Evolutionary conservation across 495 filamentous ascomycete genomes (phyloP), one percentile per base, ranked within the genome.

Genomic region (Neurospora sp.): DNA sequence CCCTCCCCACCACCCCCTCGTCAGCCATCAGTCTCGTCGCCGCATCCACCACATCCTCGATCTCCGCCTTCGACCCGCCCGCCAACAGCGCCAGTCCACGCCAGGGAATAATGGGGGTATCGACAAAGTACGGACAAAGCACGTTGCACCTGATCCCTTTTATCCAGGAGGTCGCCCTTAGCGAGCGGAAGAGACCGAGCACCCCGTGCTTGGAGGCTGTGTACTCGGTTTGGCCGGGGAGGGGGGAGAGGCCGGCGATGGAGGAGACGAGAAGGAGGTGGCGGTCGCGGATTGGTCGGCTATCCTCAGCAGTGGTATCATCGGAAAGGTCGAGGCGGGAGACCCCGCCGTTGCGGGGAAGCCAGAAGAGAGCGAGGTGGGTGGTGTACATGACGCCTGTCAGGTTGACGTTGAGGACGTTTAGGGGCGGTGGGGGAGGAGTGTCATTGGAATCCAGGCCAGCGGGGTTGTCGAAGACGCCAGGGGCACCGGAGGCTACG

Each of bases 101-200:
- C 8, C 73, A 59, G 1, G 81, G 76, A 18, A 89, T 40, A 16
- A 92, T 80, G 4, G 88, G 87, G 18, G 90, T 92, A 69, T 90
- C 86, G 65, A 92, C 87, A 74, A 90, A 92, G 74, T 92, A 92
- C 4, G 90, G 90, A 71, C 81, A 84, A 16, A 92, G 71, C 53
- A 90, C 77, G 72, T 91, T 92, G 68, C 89, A 80, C 31, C 90
- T 79, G 8, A 92, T 79, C 3, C 87, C 87, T 38, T 80, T 68
- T 35, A 75, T 53, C 73, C 83, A 85, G 4, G 82, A 77, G 0
- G 85, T 84, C 5, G 83, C 74, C 6, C 90, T 79, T 20, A 92
- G 79, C 14, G 81, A 80, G 31, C 90, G 81, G 76, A 90, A 92
- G 69, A 91, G 81, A 0, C 90, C 90, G 35, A 91, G 81, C 2